phyloP scores from a whole-genome alignment of 1,284 basidiomycete species.

The Ceratobasidium sp. region DNA sequence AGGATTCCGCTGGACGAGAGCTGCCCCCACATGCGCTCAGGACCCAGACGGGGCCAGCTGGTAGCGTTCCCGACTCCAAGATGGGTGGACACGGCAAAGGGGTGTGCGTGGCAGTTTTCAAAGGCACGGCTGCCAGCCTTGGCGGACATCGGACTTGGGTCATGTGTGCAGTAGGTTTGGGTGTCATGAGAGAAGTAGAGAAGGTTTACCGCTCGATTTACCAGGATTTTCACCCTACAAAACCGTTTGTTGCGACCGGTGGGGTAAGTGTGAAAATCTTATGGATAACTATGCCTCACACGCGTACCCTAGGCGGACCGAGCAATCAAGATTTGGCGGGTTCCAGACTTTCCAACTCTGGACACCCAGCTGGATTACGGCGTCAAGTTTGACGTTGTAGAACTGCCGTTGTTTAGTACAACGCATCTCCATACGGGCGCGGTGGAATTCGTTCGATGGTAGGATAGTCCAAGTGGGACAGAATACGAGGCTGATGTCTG shows the following conservation, averaged over 20 bases:
- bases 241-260: conserved; percentile 33
- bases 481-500: too few species aligned
- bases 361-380: conserved; percentile 13
- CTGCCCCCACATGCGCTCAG: conserved; percentile 7
- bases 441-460: conserved; percentile 26
- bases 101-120: conserved; percentile 29
- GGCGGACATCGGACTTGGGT: conserved; percentile 35
- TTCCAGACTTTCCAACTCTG: conserved; percentile 26
- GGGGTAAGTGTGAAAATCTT: conserved; percentile 19
- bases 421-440: conserved; percentile 29
- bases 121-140: not conserved
- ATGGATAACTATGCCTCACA: not conserved
- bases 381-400: conserved; percentile 15
- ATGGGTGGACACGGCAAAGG: conserved; percentile 8
- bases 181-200: too few species aligned
- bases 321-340: conserved; percentile 30
- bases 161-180: conserved; percentile 20
- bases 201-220: not conserved
- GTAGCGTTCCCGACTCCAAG: conserved; percentile 2
- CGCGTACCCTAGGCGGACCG: not conserved
- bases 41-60: conserved; percentile 17
- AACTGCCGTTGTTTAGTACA: conserved; percentile 26
- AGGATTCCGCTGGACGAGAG: not conserved
- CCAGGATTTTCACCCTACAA: conserved; percentile 33
- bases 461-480: not conserved